phyloP scores from a whole-genome alignment of 352 stramenopile species.

The Globisporangium echinulatum region DNA sequence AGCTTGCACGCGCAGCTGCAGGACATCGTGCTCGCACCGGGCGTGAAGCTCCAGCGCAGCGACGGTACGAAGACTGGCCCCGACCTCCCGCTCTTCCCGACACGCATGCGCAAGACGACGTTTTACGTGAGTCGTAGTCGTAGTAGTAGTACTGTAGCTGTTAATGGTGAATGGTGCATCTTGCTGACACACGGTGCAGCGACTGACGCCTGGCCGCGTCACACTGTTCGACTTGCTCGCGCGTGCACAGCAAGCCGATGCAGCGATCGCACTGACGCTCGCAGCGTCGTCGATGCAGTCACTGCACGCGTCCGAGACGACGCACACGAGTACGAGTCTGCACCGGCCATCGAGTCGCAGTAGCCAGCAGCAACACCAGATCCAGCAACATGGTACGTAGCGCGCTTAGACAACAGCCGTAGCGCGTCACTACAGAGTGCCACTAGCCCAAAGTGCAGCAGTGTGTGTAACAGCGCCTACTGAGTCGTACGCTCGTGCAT shows the following conservation, averaged over 20 bases:
- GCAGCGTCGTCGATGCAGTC: conserved; percentile 7
- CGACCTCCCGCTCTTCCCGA: conserved; percentile 18
- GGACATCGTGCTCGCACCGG: conserved; percentile 18
- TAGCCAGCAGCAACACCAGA: background rate
- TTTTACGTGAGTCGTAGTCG: conserved; percentile 17
- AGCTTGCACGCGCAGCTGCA: conserved; percentile 6
- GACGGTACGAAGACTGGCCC: conserved; percentile 18
- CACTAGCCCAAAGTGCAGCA: background rate
- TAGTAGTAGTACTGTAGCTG: background rate
- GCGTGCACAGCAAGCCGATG: conserved; percentile 8
- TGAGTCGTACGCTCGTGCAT: no score
- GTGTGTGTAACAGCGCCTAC: background rate
- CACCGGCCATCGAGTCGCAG: background rate
- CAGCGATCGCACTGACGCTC: background rate
- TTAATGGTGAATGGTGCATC: no score
- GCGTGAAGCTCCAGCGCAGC: conserved; percentile 21
- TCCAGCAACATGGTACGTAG: conserved; percentile 1
- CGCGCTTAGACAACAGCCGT: background rate
- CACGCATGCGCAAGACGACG: conserved; percentile 25
- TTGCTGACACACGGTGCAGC: no score
- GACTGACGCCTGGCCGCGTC: background rate
- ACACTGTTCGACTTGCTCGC: background rate
- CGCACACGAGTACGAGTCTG: conserved; percentile 4
- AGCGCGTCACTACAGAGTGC: no score
- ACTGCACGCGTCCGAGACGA: conserved; percentile 2